Conservation (phyloP, 108 stramenopile species). For the Pseudonitzschia pungens region DNA sequence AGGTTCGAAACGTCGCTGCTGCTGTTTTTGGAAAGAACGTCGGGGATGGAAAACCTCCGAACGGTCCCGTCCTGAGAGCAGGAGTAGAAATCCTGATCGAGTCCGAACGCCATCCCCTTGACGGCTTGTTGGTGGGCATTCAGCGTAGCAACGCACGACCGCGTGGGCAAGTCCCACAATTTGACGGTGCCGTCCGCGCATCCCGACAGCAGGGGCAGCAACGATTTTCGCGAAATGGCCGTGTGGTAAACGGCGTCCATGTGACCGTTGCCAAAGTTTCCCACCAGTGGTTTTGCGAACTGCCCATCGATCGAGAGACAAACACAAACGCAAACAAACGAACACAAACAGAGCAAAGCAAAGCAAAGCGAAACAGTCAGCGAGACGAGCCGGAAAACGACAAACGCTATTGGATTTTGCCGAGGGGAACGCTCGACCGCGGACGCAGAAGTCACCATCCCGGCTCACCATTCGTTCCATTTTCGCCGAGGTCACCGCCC, state of each 20-base stretch:
- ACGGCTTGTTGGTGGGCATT: constrained; percentile 70
- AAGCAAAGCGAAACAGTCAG: not conserved
- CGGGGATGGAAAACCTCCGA: constrained; percentile 64
- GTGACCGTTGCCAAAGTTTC: constrained; percentile 92
- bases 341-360: not conserved
- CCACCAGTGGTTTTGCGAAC: constrained; percentile 92
- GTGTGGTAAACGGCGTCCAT: constrained; percentile 88
- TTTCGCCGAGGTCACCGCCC: constrained; percentile 94
- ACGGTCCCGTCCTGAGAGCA: constrained; percentile 91
- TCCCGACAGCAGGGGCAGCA: constrained; percentile 89
- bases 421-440: no score
- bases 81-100: constrained; percentile 79
- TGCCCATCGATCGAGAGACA: no score
- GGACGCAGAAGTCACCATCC: not conserved
- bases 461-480: constrained; percentile 85
- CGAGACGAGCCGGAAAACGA: not conserved
- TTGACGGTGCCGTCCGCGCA: constrained; percentile 91
- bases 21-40: constrained; percentile 24
- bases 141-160: constrained; percentile 73
- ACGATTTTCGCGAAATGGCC: constrained; percentile 64
- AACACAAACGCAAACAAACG: no score
- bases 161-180: constrained; percentile 92
- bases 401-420: not conserved
- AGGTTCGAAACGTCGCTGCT: constrained; percentile 19
- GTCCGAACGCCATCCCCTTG: constrained; percentile 68